phyloP scores from a whole-genome alignment of 495 filamentous ascomycete genomes.

The Pyrenula aspistea region DNA sequence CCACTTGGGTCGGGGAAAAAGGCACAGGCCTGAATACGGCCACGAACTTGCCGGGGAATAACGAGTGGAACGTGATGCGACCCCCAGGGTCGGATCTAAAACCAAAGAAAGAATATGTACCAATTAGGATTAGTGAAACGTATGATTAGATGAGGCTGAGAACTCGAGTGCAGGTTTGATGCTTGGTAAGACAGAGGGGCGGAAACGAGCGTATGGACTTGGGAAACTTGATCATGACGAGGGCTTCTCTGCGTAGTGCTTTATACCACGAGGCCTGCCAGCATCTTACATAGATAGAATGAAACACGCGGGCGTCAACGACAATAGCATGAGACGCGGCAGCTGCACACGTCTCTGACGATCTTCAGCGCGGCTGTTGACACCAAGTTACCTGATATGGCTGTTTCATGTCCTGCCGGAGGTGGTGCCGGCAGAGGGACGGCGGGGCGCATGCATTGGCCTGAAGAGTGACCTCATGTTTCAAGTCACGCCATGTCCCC shows the following conservation, averaged over 20 bases:
- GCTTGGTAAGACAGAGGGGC: background rate
- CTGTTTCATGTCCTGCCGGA: background rate
- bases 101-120: background rate
- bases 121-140: background rate
- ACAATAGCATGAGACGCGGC: background rate
- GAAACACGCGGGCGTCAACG: background rate
- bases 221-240: background rate
- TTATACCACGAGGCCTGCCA: background rate
- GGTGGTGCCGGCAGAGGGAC: background rate
- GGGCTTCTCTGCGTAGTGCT: background rate
- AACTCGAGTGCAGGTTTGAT: background rate
- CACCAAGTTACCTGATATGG: background rate
- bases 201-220: background rate
- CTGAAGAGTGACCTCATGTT: background rate
- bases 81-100: background rate
- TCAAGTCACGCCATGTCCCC: background rate
- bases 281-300: background rate
- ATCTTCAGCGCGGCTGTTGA: background rate
- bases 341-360: background rate
- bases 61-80: background rate
- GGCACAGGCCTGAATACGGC: background rate
- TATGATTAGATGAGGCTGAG: background rate
- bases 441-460: background rate
- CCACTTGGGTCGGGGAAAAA: background rate
- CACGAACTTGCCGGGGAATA: background rate